A percentile compares a stretch with the other conserved stretches of the same genome.
Evolutionary conservation across 2,329 filamentous ascomycete genomes (phyloP).

Genomic region (Neophaeococcomyces aloes): DNA sequence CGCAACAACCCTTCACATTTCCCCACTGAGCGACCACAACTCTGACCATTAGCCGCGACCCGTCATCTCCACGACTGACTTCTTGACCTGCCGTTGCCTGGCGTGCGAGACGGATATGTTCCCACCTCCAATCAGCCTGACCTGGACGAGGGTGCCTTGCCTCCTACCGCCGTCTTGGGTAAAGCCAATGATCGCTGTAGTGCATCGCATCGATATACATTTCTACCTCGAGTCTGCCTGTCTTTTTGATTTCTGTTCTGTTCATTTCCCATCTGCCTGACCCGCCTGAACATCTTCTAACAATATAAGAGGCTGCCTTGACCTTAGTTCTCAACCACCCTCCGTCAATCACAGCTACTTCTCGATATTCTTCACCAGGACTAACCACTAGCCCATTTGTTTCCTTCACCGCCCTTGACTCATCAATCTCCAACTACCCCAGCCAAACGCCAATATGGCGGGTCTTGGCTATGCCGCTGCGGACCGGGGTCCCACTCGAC

Average conservation of each 20-base stretch:
- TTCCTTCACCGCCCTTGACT: conserved; percentile 3
- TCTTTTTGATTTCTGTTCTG: conserved; percentile 3
- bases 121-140: background rate
- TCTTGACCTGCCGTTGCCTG: conserved; percentile 5
- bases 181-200: background rate
- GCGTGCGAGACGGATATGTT: conserved; percentile 1
- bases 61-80: background rate
- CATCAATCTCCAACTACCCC: background rate
- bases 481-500: conserved; percentile 1
- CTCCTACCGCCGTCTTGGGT: background rate
- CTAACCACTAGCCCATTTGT: too few species aligned
- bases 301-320: background rate
- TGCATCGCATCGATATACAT: background rate
- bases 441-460: conserved; percentile 2
- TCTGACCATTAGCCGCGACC: background rate
- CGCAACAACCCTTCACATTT: background rate
- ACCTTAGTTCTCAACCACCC: too few species aligned
- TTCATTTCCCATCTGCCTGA: conserved; percentile 2
- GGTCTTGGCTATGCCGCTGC: conserved; percentile 1
- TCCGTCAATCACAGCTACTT: too few species aligned
- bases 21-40: background rate
- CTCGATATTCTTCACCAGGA: too few species aligned
- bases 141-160: conserved; percentile 4
- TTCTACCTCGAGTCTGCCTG: conserved; percentile 10
- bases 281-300: background rate